A percentile compares a stretch with the other conserved stretches of the same genome.
Conservation (phyloP, 2,329 filamentous ascomycete genomes). For the Drechslerella dactyloides region DNA sequence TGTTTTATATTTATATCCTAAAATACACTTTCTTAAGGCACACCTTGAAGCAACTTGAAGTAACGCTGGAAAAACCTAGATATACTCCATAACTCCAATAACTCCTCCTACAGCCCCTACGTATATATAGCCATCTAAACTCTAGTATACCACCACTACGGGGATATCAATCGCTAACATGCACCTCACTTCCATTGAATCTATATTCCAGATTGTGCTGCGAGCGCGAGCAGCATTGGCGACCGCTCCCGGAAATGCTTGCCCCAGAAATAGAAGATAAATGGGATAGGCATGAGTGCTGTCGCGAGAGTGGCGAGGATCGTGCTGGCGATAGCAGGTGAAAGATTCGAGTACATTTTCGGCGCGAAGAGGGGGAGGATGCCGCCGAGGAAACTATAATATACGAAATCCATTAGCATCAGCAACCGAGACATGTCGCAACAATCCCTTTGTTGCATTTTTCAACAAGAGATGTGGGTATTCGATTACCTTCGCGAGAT, state of each 20-base stretch:
- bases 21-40: too few species aligned
- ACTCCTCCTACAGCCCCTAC: too few species aligned
- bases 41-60: too few species aligned
- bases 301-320: constrained; percentile 73
- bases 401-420: not conserved
- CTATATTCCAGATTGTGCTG: constrained; percentile 56
- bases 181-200: too few species aligned
- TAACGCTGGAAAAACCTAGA: too few species aligned
- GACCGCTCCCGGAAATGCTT: constrained; percentile 64
- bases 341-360: constrained; percentile 71
- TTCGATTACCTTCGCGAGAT: constrained; percentile 66
- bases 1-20: too few species aligned
- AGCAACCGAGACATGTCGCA: not conserved
- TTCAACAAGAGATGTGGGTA: too few species aligned
- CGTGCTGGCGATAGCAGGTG: constrained; percentile 60
- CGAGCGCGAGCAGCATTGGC: constrained; percentile 58
- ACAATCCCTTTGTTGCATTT: too few species aligned
- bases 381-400: constrained; percentile 72
- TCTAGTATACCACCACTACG: too few species aligned
- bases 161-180: too few species aligned
- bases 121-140: too few species aligned
- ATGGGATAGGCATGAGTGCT: constrained; percentile 76
- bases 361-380: constrained; percentile 76
- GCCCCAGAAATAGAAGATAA: constrained; percentile 74
- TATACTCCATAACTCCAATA: too few species aligned